Percentiles rank a stretch among this genome's conserved stretches.
Evolutionary conservation across 2,329 filamentous ascomycete genomes (phyloP).

Genomic region (Cercospora zeina): DNA sequence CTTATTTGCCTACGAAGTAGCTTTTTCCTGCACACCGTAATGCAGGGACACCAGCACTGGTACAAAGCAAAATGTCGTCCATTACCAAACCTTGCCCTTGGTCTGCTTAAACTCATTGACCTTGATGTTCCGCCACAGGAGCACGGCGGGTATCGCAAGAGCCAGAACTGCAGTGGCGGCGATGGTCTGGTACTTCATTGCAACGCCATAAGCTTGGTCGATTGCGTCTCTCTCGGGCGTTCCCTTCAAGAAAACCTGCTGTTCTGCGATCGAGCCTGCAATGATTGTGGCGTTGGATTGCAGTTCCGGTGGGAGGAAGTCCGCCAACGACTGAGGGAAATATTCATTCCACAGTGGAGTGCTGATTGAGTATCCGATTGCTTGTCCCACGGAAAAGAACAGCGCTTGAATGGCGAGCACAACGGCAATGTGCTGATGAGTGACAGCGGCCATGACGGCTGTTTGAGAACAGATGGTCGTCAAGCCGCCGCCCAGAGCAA

Average conservation of each 20-base stretch:
- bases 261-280: conserved; percentile 7
- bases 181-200: conserved; percentile 48
- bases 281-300: neutral
- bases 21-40: too few relatives aligned
- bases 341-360: conserved; percentile 14
- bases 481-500: conserved; percentile 37
- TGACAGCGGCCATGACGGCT: conserved; percentile 40
- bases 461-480: conserved; percentile 40
- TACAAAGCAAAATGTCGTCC: neutral
- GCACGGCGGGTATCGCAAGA: conserved; percentile 34
- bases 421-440: conserved; percentile 41
- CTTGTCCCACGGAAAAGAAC: conserved; percentile 25
- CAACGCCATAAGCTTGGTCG: conserved; percentile 50
- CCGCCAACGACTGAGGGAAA: conserved; percentile 5
- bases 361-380: conserved; percentile 14
- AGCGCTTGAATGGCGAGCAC: conserved; percentile 39
- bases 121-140: conserved; percentile 40
- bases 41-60: too few relatives aligned
- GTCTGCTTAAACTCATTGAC: conserved; percentile 41
- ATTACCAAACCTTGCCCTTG: conserved; percentile 40
- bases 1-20: too few relatives aligned
- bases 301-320: conserved; percentile 1
- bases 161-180: conserved; percentile 39
- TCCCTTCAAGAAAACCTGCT: conserved; percentile 47
- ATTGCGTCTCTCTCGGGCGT: conserved; percentile 49